phyloP scores from a whole-genome alignment of 371 early-diverging fungal genomes.

The Rhizopus microsporus region DNA sequence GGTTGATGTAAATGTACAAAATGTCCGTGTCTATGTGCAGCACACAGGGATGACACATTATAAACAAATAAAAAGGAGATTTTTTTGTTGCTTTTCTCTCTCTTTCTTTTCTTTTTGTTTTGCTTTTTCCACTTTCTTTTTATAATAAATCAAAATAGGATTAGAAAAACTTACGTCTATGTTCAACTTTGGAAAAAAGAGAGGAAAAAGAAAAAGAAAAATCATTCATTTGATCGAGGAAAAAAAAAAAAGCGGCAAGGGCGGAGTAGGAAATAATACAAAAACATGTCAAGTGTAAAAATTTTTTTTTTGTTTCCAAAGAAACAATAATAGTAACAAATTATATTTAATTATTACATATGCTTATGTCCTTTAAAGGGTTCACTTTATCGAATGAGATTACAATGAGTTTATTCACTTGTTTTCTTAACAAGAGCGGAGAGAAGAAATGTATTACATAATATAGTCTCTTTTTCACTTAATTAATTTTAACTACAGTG shows the following conservation, averaged over 20 bases:
- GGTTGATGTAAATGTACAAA: neutral
- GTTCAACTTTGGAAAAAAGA: conserved; percentile 4
- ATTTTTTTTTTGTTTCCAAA: conserved; percentile 6
- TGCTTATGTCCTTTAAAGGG: no score
- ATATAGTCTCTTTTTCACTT: no score
- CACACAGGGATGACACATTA: no score
- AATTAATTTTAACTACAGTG: no score
- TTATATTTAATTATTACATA: no score
- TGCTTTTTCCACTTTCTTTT: conserved; percentile 5
- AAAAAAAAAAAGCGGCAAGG: conserved; percentile 9
- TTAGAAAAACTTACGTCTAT: conserved; percentile 1
- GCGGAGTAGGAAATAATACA: conserved; percentile 8
- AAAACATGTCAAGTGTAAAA: conserved; percentile 13
- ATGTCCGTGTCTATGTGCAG: neutral
- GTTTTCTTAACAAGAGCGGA: no score
- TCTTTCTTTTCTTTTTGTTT: conserved; percentile 11
- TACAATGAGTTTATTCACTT: no score
- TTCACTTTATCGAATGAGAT: no score
- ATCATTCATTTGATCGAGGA: neutral
- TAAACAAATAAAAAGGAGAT: neutral
- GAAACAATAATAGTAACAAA: neutral
- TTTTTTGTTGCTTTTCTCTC: conserved; percentile 8
- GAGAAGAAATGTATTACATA: no score
- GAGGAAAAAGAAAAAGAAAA: conserved; percentile 9
- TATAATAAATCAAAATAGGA: neutral